phyloP scores from a whole-genome alignment of 1,284 basidiomycete species.

The Kwoniella shivajii region DNA sequence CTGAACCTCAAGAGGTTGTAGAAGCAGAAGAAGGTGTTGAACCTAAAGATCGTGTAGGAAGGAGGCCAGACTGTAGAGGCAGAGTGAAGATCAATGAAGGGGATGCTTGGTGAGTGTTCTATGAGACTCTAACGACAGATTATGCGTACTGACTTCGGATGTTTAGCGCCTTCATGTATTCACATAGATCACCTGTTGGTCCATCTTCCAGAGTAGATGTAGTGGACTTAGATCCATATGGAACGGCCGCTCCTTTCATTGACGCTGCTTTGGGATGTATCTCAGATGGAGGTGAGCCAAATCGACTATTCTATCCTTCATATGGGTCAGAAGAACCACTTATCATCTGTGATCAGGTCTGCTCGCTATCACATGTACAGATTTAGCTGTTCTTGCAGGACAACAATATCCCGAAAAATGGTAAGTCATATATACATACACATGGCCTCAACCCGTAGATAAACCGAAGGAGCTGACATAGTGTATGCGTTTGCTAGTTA shows the following conservation, averaged over 20 bases:
- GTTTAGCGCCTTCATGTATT: slow-evolving; percentile 82
- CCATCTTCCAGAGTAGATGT: slow-evolving; percentile 76
- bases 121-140: not conserved
- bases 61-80: slow-evolving; percentile 55
- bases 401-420: slow-evolving; percentile 96
- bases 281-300: slow-evolving; percentile 72
- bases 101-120: slow-evolving; percentile 80
- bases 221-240: slow-evolving; percentile 96
- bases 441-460: no score
- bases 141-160: not conserved
- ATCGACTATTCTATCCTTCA: not conserved
- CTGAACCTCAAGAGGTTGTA: slow-evolving; percentile 9
- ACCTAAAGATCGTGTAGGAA: slow-evolving; percentile 32
- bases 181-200: slow-evolving; percentile 66
- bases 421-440: slow-evolving; percentile 56
- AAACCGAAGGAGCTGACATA: not conserved
- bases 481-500: slow-evolving; percentile 61
- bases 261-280: slow-evolving; percentile 94
- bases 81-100: slow-evolving; percentile 82
- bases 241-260: slow-evolving; percentile 94
- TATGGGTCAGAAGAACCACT: no score
- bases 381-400: slow-evolving; percentile 89
- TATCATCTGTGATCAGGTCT: slow-evolving; percentile 73
- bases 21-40: slow-evolving; percentile 24
- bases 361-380: slow-evolving; percentile 95